phyloP scores from a whole-genome alignment of 768 basidiomycete genomes.

The Calocera viscosa region DNA sequence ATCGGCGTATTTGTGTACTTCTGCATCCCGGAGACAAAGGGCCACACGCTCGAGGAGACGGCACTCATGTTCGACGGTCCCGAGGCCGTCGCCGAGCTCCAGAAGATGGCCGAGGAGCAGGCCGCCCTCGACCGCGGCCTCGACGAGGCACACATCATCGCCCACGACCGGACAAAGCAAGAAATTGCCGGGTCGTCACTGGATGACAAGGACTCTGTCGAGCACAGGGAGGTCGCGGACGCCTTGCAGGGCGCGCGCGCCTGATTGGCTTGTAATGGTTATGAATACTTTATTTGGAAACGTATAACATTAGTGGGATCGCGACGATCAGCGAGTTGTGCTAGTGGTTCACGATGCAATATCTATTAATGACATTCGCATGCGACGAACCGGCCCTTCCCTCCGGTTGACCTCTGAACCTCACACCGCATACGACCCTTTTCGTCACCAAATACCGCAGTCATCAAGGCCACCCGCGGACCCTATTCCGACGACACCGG shows the following conservation, averaged over 20 bases:
- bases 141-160: neutral
- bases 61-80: conserved; percentile 22
- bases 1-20: conserved; percentile 18
- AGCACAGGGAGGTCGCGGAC: neutral
- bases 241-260: neutral
- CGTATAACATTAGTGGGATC: neutral
- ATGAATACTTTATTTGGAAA: neutral
- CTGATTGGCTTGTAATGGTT: neutral
- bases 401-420: too few species aligned
- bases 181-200: neutral
- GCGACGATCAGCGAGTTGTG: neutral
- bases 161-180: neutral
- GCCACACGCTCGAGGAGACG: conserved; percentile 26
- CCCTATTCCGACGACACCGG: too few species aligned
- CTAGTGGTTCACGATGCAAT: neutral
- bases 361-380: neutral
- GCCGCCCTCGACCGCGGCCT: conserved; percentile 4
- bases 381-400: neutral
- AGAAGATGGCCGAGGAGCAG: conserved; percentile 12
- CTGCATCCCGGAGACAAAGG: conserved; percentile 21
- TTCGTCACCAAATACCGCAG: too few species aligned
- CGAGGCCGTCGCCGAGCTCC: conserved; percentile 17
- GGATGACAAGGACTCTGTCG: conserved; percentile 1
- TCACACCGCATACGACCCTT: too few species aligned
- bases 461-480: too few species aligned